Evolutionary conservation across 495 filamentous ascomycete species (phyloP).

Genomic region (Penicillium canariense): DNA sequence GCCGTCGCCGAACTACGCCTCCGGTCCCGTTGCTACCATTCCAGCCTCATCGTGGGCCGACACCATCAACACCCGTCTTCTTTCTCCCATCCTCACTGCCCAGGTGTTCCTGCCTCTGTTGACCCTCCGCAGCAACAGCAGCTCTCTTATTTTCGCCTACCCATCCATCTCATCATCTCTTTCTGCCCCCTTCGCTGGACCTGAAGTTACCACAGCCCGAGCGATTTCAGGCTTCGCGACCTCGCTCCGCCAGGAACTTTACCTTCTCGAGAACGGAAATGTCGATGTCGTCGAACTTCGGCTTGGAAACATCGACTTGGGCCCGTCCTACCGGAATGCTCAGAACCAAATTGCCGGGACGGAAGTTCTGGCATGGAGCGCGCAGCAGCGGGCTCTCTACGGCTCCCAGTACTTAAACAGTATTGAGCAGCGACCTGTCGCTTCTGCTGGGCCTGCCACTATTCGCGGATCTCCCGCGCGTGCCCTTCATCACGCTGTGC

Average conservation of each 20-base stretch:
- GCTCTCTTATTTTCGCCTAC: conserved; percentile 75
- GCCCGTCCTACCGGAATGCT: conserved; percentile 39
- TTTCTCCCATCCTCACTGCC: conserved; percentile 82
- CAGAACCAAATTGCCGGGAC: conserved; percentile 49
- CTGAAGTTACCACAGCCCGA: conserved; percentile 74
- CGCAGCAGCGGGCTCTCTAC: conserved; percentile 46
- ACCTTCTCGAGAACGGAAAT: conserved; percentile 41
- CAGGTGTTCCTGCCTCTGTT: conserved; percentile 85
- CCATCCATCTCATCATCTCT: conserved; percentile 82
- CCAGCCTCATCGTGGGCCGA: conserved; percentile 81
- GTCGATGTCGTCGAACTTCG: conserved; percentile 80
- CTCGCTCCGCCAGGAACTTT: conserved; percentile 73
- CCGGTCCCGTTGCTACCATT: conserved; percentile 77
- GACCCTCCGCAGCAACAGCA: conserved; percentile 47
- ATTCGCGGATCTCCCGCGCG: conserved; percentile 65
- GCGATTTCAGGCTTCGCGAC: conserved; percentile 78
- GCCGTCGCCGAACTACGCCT: conserved; percentile 56
- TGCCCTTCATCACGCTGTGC: conserved; percentile 78
- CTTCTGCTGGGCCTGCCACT: conserved; percentile 40
- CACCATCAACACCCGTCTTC: conserved; percentile 84
- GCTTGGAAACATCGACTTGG: conserved; percentile 80
- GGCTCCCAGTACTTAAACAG: conserved; percentile 44
- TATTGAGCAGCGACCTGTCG: conserved; percentile 43
- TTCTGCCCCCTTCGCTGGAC: conserved; percentile 76
- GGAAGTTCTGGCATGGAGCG: conserved; percentile 66